phyloP scores from a whole-genome alignment of 2,329 filamentous ascomycete genomes.

The Trichoderma lentiforme region DNA sequence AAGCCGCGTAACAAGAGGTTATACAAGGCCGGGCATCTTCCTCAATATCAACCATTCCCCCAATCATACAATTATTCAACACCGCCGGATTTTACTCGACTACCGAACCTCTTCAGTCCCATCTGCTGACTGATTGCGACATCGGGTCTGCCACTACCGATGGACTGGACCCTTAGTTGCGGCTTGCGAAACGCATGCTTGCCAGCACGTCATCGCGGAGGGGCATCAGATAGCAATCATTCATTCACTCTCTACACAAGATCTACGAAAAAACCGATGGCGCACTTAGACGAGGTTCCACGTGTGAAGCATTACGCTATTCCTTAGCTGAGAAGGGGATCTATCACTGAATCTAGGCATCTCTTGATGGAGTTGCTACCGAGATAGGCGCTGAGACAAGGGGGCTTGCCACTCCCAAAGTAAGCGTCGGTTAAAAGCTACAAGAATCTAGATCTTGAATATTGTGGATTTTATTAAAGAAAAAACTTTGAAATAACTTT shows the following conservation, averaged over 20 bases:
- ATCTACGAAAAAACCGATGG: background rate
- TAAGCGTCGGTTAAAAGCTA: slow-evolving; percentile 4
- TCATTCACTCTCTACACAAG: background rate
- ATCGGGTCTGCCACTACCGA: slow-evolving; percentile 8
- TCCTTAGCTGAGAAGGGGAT: background rate
- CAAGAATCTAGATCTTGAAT: background rate
- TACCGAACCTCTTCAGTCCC: background rate
- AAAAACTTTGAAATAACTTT: background rate
- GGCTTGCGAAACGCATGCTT: slow-evolving; percentile 17
- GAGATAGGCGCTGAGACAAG: background rate
- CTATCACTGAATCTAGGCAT: background rate
- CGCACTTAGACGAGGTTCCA: background rate
- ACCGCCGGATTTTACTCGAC: background rate
- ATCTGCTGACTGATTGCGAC: slow-evolving; percentile 8
- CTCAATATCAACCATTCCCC: slow-evolving; percentile 11
- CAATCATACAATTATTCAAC: background rate
- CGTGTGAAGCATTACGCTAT: background rate
- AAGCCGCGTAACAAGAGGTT: background rate
- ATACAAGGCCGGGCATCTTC: background rate
- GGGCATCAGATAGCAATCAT: background rate
- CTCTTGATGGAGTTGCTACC: background rate
- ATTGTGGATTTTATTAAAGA: background rate
- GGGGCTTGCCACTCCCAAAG: background rate
- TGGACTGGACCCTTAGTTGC: background rate
- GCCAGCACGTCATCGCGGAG: slow-evolving; percentile 17